A percentile compares a stretch with the other conserved stretches of the same genome.
Conservation (phyloP, 768 basidiomycete genomes). For the Mycena metata region DNA sequence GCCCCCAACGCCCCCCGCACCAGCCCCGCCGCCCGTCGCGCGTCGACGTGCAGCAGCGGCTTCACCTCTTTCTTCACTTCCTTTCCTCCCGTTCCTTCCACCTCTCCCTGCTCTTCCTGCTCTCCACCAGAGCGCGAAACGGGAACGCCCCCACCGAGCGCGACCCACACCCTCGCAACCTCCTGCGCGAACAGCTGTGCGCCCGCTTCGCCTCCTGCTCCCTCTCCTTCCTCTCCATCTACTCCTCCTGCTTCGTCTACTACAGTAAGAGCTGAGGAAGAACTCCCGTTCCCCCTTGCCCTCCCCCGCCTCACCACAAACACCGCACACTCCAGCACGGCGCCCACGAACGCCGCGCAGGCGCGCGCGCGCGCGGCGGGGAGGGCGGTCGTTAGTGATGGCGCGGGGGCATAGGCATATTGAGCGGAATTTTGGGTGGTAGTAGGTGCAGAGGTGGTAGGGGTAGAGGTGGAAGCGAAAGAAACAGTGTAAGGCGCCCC, state of each 20-base stretch:
- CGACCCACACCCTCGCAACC: slow-evolving; percentile 31
- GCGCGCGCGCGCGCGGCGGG: slow-evolving; percentile 33
- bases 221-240: not conserved
- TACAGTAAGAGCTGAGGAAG: no score
- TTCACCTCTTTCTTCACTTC: not conserved
- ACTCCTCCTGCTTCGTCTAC: no score
- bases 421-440: no score
- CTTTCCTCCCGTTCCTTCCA: not conserved
- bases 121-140: not conserved
- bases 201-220: not conserved
- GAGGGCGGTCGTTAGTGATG: slow-evolving; percentile 35
- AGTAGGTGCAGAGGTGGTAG: not conserved
- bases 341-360: slow-evolving; percentile 33
- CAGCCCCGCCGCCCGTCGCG: slow-evolving; percentile 22
- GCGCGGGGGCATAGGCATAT: no score
- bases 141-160: not conserved
- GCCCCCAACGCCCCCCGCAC: slow-evolving; percentile 43
- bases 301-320: slow-evolving; percentile 27
- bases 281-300: not conserved
- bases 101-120: no score
- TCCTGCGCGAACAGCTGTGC: slow-evolving; percentile 24
- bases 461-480: no score
- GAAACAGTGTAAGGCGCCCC: slow-evolving; percentile 42
- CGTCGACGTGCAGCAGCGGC: slow-evolving; percentile 26
- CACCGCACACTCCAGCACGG: slow-evolving; percentile 35